These are phyloP conservation scores for Entomortierella beljakovae DNA, from an alignment of 192 early-diverging fungal genomes.

Conservation along the genomic window DNA sequence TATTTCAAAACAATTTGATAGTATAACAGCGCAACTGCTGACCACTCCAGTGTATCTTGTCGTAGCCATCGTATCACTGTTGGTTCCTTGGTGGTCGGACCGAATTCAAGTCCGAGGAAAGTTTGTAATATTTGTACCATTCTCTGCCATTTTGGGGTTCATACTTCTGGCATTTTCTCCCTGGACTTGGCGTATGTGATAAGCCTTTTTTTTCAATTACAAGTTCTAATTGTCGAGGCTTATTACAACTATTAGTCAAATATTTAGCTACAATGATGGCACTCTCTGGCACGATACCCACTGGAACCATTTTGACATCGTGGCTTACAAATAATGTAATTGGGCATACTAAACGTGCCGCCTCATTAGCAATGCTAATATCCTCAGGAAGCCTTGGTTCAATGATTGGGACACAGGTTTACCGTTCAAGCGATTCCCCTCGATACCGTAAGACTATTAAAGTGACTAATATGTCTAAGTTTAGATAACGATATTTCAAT, in stretches of 20 bases:
- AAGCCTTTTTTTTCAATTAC: slow-evolving; percentile 8
- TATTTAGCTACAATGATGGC: slow-evolving; percentile 15
- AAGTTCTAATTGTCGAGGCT: slow-evolving; percentile 14
- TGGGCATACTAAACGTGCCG: slow-evolving; percentile 69
- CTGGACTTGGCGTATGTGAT: slow-evolving; percentile 33
- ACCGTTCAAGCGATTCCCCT: slow-evolving; percentile 61
- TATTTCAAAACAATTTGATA: too few relatives aligned
- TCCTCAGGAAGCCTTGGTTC: slow-evolving; percentile 65
- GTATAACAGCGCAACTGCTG: slow-evolving; percentile 55
- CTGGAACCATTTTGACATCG: slow-evolving; percentile 11
- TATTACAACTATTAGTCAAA: neutral
- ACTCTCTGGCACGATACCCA: slow-evolving; percentile 29
- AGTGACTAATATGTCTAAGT: too few relatives aligned
- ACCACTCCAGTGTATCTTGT: slow-evolving; percentile 55
- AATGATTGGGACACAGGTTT: slow-evolving; percentile 71
- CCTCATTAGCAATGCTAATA: slow-evolving; percentile 59
- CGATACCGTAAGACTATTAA: slow-evolving; percentile 47
- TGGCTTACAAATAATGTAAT: slow-evolving; percentile 74
- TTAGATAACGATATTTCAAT: too few relatives aligned
- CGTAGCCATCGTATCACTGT: slow-evolving; percentile 43
- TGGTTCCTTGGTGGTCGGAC: slow-evolving; percentile 64
- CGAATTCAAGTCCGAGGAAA: slow-evolving; percentile 59
- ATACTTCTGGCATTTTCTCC: slow-evolving; percentile 54
- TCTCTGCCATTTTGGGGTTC: slow-evolving; percentile 55
- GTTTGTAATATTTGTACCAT: slow-evolving; percentile 48